Evolutionary conservation across 2,329 filamentous ascomycete species (phyloP), one percentile per base, ranked within the genome.

Genomic region (Penicillium sp.): DNA sequence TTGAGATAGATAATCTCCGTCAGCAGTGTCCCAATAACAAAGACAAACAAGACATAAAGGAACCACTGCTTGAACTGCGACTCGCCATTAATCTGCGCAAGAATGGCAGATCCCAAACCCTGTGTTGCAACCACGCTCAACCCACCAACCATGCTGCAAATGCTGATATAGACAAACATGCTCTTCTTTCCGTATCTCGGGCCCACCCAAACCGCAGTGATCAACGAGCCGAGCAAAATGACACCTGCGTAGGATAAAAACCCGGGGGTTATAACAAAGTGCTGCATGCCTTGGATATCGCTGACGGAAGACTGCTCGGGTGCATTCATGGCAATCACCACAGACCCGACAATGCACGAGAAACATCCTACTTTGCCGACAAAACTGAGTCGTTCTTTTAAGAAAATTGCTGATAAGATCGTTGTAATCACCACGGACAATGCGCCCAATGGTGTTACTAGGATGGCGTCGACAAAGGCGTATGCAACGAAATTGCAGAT

Each of bases 41-140:
- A 97, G 4, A 90, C 87, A 46, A 97, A 74, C 26, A 97, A 72
- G 4, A 97, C 84, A 70, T 95, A 98, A 31, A 95, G 72, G 64
- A 98, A 98, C 91, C 91, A 97, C 66, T 97, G 82, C 67, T 96
- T 95, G 71, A 95, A 97, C 75, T 98, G 90, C 1, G 84, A 78
- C 40, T 82, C 81, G 13, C 91, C 93, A 14, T 80, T 78, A 49
- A 85, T 85, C 73, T 95, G 89, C 0, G 91, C 87, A 45, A 96
- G 80, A 54, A 98, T 90, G 14, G 91, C 91, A 44, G 91, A 83
- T 42, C 93, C 93, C 35, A 98, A 72, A 14, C 93, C 93, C 69
- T 97, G 91, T 2, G 90, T 97, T 13, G 89, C 86, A 44, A 97
- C 93, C 7, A 97, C 93, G 70, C 89, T 96, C 63, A 97, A 74